Evolutionary conservation across 2,329 filamentous ascomycete genomes (phyloP).

Genomic region (Coniochaeta sp.): DNA sequence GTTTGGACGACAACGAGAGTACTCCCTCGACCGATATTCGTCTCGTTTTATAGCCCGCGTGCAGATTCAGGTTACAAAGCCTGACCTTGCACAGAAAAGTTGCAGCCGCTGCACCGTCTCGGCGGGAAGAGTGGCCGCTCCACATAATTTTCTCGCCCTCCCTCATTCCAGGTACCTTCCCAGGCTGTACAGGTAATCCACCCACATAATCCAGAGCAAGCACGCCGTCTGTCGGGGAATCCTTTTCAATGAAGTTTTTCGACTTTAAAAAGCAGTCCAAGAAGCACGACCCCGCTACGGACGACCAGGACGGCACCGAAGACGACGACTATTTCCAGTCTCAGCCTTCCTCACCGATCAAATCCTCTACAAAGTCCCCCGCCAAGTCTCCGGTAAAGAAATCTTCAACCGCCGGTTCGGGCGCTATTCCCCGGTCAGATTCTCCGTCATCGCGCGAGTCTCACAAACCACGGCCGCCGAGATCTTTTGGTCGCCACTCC

Average conservation of each 20-base stretch:
- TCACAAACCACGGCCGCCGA: constrained; percentile 27
- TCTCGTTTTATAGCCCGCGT: constrained; percentile 2
- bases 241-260: constrained; percentile 37
- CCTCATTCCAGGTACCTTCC: not conserved
- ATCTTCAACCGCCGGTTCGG: constrained; percentile 18
- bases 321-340: constrained; percentile 23
- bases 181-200: not conserved
- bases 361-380: constrained; percentile 17
- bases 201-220: constrained; percentile 1
- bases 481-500: constrained; percentile 37
- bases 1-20: not conserved
- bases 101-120: not conserved
- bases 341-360: constrained; percentile 15
- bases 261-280: constrained; percentile 28
- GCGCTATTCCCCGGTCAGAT: constrained; percentile 25
- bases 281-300: constrained; percentile 28
- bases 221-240: not conserved
- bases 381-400: constrained; percentile 21
- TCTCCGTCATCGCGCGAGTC: constrained; percentile 18
- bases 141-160: not conserved
- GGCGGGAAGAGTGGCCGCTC: not conserved
- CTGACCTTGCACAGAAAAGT: constrained; percentile 6
- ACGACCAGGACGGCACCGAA: constrained; percentile 12
- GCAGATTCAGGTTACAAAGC: constrained; percentile 6
- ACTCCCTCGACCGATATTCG: not conserved